Percentiles rank a stretch among this genome's conserved stretches.
Evolutionary conservation across 1,284 basidiomycete species (phyloP).

Genomic region (Microbotryum lychnidis-dioicae): DNA sequence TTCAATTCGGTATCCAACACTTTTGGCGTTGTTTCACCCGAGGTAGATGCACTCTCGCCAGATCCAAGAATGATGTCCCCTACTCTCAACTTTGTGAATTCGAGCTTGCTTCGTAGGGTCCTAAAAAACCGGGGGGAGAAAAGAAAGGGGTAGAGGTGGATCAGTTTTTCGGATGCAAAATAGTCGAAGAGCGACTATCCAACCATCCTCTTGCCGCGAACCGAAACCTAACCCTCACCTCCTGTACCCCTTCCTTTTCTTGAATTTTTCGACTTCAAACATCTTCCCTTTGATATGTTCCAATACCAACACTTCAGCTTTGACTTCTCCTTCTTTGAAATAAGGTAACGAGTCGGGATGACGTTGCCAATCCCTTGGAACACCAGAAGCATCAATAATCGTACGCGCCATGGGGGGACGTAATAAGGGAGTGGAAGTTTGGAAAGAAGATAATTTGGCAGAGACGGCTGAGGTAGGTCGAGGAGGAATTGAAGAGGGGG

Average conservation of each 20-base stretch:
- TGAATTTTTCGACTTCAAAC: conserved; percentile 89
- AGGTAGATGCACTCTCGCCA: neutral
- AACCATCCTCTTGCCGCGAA: no score
- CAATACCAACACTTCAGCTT: conserved; percentile 77
- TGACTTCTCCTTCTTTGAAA: conserved; percentile 51
- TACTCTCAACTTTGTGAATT: conserved; percentile 52
- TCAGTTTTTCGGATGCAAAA: neutral
- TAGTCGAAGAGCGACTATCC: no score
- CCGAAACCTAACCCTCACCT: neutral
- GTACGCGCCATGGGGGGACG: conserved; percentile 8
- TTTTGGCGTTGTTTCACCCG: no score
- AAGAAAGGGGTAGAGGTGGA: neutral
- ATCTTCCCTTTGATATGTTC: conserved; percentile 93
- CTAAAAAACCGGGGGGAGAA: neutral
- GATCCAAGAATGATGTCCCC: conserved; percentile 50
- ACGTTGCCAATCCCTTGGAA: conserved; percentile 29
- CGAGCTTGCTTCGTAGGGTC: conserved; percentile 29
- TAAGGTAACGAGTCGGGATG: conserved; percentile 28
- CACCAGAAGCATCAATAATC: conserved; percentile 12
- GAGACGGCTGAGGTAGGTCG: conserved; percentile 1
- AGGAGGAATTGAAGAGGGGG: conserved; percentile 17
- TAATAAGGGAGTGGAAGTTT: conserved; percentile 50
- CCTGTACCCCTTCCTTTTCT: conserved; percentile 88
- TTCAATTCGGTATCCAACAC: no score
- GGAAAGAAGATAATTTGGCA: neutral